Conservation (phyloP, 2,329 filamentous ascomycete species). For the Neofusicoccum parvum region DNA sequence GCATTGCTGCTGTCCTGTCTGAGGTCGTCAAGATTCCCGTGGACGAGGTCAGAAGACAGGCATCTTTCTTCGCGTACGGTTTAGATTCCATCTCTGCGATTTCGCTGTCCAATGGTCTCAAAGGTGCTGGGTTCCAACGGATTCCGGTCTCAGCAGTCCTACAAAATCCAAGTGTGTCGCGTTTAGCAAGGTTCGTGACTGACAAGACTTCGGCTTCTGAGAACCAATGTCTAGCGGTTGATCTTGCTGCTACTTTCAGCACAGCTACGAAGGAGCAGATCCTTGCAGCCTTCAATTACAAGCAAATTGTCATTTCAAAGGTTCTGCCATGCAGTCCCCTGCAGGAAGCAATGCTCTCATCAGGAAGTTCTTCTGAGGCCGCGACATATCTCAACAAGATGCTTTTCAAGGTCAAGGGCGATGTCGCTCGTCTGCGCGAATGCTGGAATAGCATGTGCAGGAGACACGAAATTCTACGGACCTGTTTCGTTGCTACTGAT, state of each 20-base stretch:
- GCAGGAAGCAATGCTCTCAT: conserved; percentile 83
- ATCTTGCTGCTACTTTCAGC: conserved; percentile 25
- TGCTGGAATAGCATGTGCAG: conserved; percentile 65
- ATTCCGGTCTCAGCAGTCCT: conserved; percentile 71
- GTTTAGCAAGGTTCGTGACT: conserved; percentile 48
- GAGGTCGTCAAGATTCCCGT: conserved; percentile 50
- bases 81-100: conserved; percentile 86
- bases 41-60: conserved; percentile 60
- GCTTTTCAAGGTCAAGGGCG: conserved; percentile 60
- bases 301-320: conserved; percentile 47
- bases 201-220: neutral
- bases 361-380: conserved; percentile 46
- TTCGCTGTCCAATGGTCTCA: conserved; percentile 62
- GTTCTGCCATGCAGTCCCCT: conserved; percentile 83
- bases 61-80: conserved; percentile 76
- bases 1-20: conserved; percentile 59
- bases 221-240: neutral
- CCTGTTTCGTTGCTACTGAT: conserved; percentile 70
- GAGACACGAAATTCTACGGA: conserved; percentile 77
- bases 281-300: conserved; percentile 30
- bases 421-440: conserved; percentile 53
- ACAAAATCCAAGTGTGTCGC: conserved; percentile 66
- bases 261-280: conserved; percentile 1
- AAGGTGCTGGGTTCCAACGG: conserved; percentile 46
- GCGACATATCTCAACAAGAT: conserved; percentile 73